A percentile compares a stretch with the other conserved stretches of the same genome.
phyloP scores from a whole-genome alignment of 441 rosid species.

The Lagerstroemia fauriei region DNA sequence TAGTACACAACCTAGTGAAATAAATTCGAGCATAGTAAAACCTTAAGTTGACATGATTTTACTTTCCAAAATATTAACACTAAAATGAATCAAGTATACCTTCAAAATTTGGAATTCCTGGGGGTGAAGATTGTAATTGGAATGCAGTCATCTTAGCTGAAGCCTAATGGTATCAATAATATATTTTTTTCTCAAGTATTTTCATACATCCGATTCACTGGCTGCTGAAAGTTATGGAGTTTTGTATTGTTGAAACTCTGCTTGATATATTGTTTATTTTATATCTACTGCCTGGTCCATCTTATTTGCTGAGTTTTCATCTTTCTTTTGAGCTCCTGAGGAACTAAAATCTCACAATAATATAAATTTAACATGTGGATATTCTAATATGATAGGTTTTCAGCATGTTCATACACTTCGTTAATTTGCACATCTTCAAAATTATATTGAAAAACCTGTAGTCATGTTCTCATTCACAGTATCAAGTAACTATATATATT shows the following conservation, averaged over 20 bases:
- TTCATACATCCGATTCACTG: neutral
- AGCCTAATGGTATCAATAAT: neutral
- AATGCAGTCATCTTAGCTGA: neutral
- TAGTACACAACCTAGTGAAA: neutral
- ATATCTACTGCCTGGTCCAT: neutral
- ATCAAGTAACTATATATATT: too few relatives aligned
- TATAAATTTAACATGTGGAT: too few relatives aligned
- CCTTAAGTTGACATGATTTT: neutral
- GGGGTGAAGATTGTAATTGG: neutral
- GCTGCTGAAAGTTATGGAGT: neutral
- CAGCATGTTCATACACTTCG: neutral
- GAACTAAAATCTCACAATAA: neutral
- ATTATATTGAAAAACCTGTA: neutral
- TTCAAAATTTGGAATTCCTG: neutral
- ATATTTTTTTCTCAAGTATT: neutral
- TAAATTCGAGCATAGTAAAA: conserved; percentile 1
- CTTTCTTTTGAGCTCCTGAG: neutral
- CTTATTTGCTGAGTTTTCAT: neutral
- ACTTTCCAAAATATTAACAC: neutral
- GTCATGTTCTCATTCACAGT: neutral
- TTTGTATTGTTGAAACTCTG: neutral
- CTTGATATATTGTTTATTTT: too few relatives aligned
- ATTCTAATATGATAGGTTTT: neutral
- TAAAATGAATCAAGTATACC: neutral
- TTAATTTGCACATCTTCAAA: neutral